Conservation (phyloP, 2,329 filamentous ascomycete species). For the Alternaria consortialis region DNA sequence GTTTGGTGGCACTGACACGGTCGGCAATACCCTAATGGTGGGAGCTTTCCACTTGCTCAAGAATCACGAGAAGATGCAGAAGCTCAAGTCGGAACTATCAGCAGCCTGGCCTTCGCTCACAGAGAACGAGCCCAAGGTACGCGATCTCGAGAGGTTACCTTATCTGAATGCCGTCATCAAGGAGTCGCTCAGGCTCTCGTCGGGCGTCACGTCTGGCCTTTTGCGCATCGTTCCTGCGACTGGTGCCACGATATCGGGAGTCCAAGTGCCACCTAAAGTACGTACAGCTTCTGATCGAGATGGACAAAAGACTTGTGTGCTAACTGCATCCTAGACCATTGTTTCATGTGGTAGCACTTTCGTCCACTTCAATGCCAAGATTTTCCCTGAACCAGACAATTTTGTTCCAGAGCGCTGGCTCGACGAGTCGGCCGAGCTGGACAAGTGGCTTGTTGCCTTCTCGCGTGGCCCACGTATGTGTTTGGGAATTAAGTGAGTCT, state of each 20-base stretch:
- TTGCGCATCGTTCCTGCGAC: conserved; percentile 33
- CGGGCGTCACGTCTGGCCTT: conserved; percentile 43
- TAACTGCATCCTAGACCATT: conserved; percentile 26
- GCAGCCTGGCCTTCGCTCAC: conserved; percentile 49
- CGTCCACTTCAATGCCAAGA: conserved; percentile 43
- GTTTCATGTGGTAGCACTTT: conserved; percentile 45
- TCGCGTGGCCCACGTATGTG: conserved; percentile 49
- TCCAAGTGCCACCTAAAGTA: conserved; percentile 33
- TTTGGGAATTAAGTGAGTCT: conserved; percentile 41
- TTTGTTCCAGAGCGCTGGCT: conserved; percentile 49
- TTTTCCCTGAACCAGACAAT: conserved; percentile 40
- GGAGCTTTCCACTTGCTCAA: conserved; percentile 55
- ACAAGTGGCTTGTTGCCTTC: conserved; percentile 46
- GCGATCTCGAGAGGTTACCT: conserved; percentile 50
- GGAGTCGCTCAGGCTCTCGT: conserved; percentile 51
- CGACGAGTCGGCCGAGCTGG: conserved; percentile 32
- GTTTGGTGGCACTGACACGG: conserved; percentile 59
- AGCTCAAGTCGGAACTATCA: conserved; percentile 52
- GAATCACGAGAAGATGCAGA: conserved; percentile 41
- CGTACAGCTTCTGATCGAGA: neutral
- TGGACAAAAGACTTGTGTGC: neutral
- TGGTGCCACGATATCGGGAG: conserved; percentile 34
- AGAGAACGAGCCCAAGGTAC: conserved; percentile 37
- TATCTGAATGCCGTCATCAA: conserved; percentile 52
- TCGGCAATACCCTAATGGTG: conserved; percentile 54